Conservation (phyloP, 1,284 basidiomycete genomes). For the Rugosomyces carneus region DNA sequence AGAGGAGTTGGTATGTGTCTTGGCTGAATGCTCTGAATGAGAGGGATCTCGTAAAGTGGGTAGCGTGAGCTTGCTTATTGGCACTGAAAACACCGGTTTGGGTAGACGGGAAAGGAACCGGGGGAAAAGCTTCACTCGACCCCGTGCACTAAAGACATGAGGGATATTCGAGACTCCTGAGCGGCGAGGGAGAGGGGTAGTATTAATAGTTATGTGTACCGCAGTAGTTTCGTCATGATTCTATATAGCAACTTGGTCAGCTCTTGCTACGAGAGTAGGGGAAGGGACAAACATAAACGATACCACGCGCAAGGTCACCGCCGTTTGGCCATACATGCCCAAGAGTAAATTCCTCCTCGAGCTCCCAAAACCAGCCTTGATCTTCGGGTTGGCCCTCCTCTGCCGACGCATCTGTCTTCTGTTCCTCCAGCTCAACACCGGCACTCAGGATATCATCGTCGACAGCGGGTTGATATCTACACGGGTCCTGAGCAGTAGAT, state of each 20-base stretch:
- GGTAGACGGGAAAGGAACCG: constrained; percentile 23
- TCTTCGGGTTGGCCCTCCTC: constrained; percentile 20
- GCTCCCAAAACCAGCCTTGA: constrained; percentile 50
- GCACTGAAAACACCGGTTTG: constrained; percentile 22
- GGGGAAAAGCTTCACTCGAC: constrained; percentile 31
- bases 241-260: constrained; percentile 26
- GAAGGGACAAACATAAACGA: constrained; percentile 50
- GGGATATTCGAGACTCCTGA: constrained; percentile 55
- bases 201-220: constrained; percentile 58
- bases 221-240: constrained; percentile 44
- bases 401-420: constrained; percentile 20
- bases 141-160: constrained; percentile 49
- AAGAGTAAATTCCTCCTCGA: constrained; percentile 58
- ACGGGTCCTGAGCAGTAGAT: constrained; percentile 53
- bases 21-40: constrained; percentile 6
- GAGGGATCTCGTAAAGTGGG: constrained; percentile 5
- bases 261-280: neutral
- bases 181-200: constrained; percentile 38
- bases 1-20: constrained; percentile 15
- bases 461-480: constrained; percentile 32
- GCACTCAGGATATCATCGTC: constrained; percentile 24
- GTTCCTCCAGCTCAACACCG: neutral
- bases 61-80: constrained; percentile 11
- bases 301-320: constrained; percentile 38
- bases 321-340: constrained; percentile 51